These are phyloP conservation scores for Boletus tylopilopsis DNA, from an alignment of 768 basidiomycete genomes.

Conservation along the genomic window DNA sequence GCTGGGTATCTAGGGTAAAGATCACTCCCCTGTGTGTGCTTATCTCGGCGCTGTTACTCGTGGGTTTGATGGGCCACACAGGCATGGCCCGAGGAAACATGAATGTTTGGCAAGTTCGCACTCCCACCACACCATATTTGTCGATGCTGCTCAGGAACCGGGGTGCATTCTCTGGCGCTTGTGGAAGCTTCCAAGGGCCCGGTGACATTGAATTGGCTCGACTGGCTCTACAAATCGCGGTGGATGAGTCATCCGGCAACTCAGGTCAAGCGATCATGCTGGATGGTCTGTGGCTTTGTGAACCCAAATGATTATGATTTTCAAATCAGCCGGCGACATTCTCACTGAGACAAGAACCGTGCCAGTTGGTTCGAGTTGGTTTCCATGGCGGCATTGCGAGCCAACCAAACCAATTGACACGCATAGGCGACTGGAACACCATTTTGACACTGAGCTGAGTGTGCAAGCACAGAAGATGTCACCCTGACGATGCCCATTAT, in stretches of 20 bases:
- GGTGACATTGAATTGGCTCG: conserved; percentile 7
- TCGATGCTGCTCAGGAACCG: conserved; percentile 24
- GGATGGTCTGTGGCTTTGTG: background rate
- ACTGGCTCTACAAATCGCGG: background rate
- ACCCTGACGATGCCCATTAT: conserved; percentile 1
- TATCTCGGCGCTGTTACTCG: conserved; percentile 16
- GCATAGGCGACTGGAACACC: background rate
- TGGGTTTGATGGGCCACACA: conserved; percentile 7
- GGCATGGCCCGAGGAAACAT: conserved; percentile 11
- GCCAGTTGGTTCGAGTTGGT: conserved; percentile 16
- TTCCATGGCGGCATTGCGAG: conserved; percentile 11
- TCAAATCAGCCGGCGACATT: background rate
- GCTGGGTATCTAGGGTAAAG: conserved; percentile 16
- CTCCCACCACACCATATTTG: conserved; percentile 13
- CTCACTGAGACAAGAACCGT: conserved; percentile 1
- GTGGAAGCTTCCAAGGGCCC: conserved; percentile 1
- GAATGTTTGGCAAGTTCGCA: conserved; percentile 4
- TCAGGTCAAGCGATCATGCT: conserved; percentile 4
- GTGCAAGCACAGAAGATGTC: background rate
- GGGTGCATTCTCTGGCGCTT: conserved; percentile 22
- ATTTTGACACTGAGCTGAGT: background rate
- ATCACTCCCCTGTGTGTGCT: background rate
- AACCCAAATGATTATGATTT: conserved; percentile 1
- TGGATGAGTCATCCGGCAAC: conserved; percentile 3
- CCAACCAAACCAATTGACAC: background rate